Percentiles rank a stretch among this genome's conserved stretches.
Evolutionary conservation across 2,329 filamentous ascomycete species (phyloP).

Genomic region (Cercospora sp.): DNA sequence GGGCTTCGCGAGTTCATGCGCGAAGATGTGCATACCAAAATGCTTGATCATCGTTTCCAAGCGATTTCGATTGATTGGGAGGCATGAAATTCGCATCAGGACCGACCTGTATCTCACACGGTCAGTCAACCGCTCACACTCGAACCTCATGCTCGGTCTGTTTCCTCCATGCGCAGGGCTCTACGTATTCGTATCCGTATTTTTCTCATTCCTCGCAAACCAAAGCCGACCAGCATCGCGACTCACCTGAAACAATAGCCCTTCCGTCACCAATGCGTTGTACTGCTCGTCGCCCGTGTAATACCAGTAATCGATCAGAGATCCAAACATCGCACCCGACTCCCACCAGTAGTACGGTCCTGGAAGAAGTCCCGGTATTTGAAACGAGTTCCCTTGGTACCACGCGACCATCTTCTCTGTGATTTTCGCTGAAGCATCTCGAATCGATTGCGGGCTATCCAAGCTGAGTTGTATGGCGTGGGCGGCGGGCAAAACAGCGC

Average conservation of each 20-base stretch:
- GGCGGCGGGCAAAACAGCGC: conserved; percentile 12
- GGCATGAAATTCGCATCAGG: conserved; percentile 56
- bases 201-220: background rate
- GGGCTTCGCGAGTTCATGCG: background rate
- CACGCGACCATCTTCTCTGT: conserved; percentile 53
- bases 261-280: conserved; percentile 60
- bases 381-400: conserved; percentile 53
- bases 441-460: conserved; percentile 43
- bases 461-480: conserved; percentile 31
- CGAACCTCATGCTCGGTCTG: background rate
- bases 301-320: conserved; percentile 69
- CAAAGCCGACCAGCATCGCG: conserved; percentile 36
- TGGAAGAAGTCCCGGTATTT: conserved; percentile 57
- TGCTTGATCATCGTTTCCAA: conserved; percentile 58
- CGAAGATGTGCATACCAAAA: conserved; percentile 47
- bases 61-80: conserved; percentile 33
- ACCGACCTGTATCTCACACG: conserved; percentile 29
- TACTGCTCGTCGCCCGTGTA: conserved; percentile 65
- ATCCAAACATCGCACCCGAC: conserved; percentile 61
- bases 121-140: background rate
- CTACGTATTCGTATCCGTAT: background rate
- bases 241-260: conserved; percentile 60
- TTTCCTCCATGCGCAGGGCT: background rate
- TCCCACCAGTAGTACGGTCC: conserved; percentile 76
- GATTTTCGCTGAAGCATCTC: conserved; percentile 43